Base-by-base conservation (phyloP, 257 asterid species). In the Gentiana dahurica region DNA sequence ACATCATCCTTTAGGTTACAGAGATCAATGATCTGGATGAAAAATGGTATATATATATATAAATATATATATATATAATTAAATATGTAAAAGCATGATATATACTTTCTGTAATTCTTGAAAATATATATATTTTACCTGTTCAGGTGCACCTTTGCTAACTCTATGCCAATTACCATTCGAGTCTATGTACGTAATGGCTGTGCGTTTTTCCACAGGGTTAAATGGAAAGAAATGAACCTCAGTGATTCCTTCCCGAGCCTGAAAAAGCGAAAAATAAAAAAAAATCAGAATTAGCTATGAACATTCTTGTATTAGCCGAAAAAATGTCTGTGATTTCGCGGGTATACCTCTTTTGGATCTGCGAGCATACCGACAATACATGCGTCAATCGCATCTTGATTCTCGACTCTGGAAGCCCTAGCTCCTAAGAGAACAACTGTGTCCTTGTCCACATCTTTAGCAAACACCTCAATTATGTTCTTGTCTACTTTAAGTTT, bases 131-230 rank as follows among this genome's bases (percentile, higher is more conserved):
- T 3, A 24, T 54, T 59, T 62, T 65, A 88, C 96, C 86, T 85
- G 95, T 57, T 89, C 97, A 44, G 97, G 97, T 54, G 97, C 97
- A 70, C 97, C 97, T 77, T 89, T 89, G 83, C 95, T 89, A 49
- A 72, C 85, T 56, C 97, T 77, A 55, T 85, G 92, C 97, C 84
- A 79, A 65, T 85, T 83, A 12, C 94, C 95, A 67, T 75, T 72
- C 55, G 66, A 39, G 34, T 85, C 97, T 5, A 79, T 54, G 68
- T 83, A 89, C 4, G 97, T 85, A 60, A 83, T 79, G 12, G 97
- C 97, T 36, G 97, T 89, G 53, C 97, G 88, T 77, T 89, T 89
- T 24, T 89, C 95, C 8, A 87, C 88, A 1, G 97, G 97, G 67
- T 89, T 89, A 73, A 89, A 89, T 32, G 97, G 97, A 47, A 89